Conservation (phyloP, 2,329 filamentous ascomycete species). For the Neonectria magnoliae region DNA sequence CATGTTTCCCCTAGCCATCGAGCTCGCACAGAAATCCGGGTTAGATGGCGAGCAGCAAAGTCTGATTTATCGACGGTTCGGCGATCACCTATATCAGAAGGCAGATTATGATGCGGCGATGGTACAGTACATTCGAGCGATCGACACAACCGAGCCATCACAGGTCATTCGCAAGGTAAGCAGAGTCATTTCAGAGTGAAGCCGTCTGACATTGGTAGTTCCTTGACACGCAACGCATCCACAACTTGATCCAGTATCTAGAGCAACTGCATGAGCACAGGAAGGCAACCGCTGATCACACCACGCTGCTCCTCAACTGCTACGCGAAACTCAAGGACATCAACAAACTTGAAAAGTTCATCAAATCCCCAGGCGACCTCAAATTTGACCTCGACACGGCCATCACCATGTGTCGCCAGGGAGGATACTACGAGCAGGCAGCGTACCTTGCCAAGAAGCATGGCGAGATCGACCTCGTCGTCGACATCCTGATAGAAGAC, state of each 20-base stretch:
- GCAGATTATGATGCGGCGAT: conserved; percentile 98
- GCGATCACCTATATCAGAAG: conserved; percentile 93
- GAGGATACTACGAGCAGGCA: conserved; percentile 95
- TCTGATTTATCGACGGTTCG: conserved; percentile 91
- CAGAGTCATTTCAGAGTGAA: fast-evolving
- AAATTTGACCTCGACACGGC: conserved; percentile 98
- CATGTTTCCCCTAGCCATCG: conserved; percentile 90
- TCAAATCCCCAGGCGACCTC: conserved; percentile 91
- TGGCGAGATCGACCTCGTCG: conserved; percentile 90
- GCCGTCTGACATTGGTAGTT: conserved; percentile 67
- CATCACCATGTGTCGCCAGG: conserved; percentile 96
- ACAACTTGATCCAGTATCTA: conserved; percentile 96
- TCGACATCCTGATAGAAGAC: conserved; percentile 96
- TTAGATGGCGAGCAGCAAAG: conserved; percentile 86
- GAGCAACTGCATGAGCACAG: conserved; percentile 96
- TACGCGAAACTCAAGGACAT: conserved; percentile 99
- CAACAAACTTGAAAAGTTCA: conserved; percentile 94
- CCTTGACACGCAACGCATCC: conserved; percentile 95
- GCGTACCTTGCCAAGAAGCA: conserved; percentile 96
- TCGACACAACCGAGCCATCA: conserved; percentile 94
- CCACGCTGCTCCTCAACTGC: conserved; percentile 92
- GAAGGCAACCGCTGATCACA: conserved; percentile 93
- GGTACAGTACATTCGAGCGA: conserved; percentile 96
- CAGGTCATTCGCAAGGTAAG: conserved; percentile 90
- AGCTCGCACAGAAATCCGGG: conserved; percentile 88